A percentile compares a stretch with the other conserved stretches of the same genome.
phyloP scores from a whole-genome alignment of 257 asterid genomes.

The Handroanthus guayacan region DNA sequence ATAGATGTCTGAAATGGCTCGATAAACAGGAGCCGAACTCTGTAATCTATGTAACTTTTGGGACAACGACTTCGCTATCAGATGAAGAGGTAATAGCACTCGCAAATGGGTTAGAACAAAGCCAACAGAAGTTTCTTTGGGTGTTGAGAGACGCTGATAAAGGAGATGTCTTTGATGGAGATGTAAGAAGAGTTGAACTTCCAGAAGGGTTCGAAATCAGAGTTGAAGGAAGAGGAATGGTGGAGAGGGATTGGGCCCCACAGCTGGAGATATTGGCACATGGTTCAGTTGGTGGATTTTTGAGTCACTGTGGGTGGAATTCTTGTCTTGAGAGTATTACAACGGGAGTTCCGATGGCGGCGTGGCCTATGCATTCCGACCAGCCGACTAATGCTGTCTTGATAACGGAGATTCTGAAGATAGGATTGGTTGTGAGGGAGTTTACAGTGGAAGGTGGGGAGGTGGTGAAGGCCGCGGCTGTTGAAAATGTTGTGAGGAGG shows the following conservation, averaged over 20 bases:
- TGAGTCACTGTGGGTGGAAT: conserved; percentile 66
- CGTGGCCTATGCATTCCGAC: conserved; percentile 75
- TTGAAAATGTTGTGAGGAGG: conserved; percentile 52
- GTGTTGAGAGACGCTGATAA: conserved; percentile 64
- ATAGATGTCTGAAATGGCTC: conserved; percentile 47
- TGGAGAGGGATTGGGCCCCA: conserved; percentile 67
- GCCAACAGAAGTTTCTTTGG: conserved; percentile 60
- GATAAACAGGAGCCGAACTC: conserved; percentile 49
- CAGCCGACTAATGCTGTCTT: conserved; percentile 59
- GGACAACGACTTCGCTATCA: conserved; percentile 48
- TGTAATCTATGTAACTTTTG: conserved; percentile 52
- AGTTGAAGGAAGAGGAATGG: conserved; percentile 47
- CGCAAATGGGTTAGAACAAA: conserved; percentile 56
- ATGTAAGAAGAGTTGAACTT: conserved; percentile 40
- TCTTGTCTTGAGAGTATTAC: conserved; percentile 54
- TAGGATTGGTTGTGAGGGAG: conserved; percentile 48
- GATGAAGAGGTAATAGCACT: conserved; percentile 45
- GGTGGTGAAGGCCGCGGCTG: conserved; percentile 40
- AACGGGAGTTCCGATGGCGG: conserved; percentile 59
- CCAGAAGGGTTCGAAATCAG: conserved; percentile 57
- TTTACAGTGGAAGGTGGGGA: conserved; percentile 32
- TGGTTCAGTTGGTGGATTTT: conserved; percentile 48
- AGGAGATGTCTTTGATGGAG: conserved; percentile 51
- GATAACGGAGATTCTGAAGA: conserved; percentile 45
- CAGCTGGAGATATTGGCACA: conserved; percentile 60